Evolutionary conservation across 2,329 filamentous ascomycete genomes (phyloP), one percentile per base, ranked within the genome.

Genomic region (Pyrenochaeta sp.): DNA sequence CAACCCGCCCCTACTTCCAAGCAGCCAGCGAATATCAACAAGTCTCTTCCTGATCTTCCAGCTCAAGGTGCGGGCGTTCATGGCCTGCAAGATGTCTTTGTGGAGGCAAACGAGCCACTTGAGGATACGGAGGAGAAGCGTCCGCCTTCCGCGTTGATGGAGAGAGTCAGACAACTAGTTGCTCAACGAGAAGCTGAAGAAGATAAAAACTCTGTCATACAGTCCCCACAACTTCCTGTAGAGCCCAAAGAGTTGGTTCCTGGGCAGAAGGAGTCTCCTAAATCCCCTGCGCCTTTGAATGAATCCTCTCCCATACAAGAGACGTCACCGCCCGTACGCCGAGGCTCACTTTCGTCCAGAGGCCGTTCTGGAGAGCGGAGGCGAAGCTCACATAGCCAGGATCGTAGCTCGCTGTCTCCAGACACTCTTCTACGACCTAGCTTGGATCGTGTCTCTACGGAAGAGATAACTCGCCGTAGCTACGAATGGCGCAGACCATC

Each of bases 401-500:
- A 68, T 24, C 59, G 57, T 19, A 53, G 52, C 7, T 68, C 66
- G n/a, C 51, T 53, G 1, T 63, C 65, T 3, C 58, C 56, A 15
- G 63, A 68, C 10, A 43, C 53, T 11, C 34, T 53, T 6, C 27
- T 55, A 15, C 59, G 51, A 10, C 55, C 58, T 6, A 60, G 55
- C 29, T 32, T 60, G 13, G 62, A 68, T 22, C 54, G 61, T n/a
- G 46, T 50, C 9, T 59, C 59, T 4, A 60, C 53, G 2, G 61
- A 71, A 27, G 68, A 68, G 21, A 53, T 63, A 20, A 57, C 55
- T 28, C 67, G 59, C 24, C 59, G 47, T 21, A 71, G 61, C 48
- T 57, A 58, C 26, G 68, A 70, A 22, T 65, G 60, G 55, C 56
- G 57, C n/a, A 52, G 63, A 18, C 60, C 63, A 11, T 55, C 62